Evolutionary conservation across 768 basidiomycete genomes (phyloP), one percentile per base, ranked within the genome.

Genomic region (Tylopilus intermedius): DNA sequence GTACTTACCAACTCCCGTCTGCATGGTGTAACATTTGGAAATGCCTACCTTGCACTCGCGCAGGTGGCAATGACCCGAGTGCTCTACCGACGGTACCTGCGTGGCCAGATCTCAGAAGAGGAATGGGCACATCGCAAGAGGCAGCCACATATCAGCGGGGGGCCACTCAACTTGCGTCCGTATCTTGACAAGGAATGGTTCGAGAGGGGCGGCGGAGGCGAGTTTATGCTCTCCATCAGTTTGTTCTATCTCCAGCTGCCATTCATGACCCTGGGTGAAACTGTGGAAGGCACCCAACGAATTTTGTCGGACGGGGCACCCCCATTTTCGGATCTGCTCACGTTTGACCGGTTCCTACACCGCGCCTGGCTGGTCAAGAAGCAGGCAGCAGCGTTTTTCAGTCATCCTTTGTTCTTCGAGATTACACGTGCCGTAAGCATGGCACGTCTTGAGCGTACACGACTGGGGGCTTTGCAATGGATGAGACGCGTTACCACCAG

Each of bases 61-160:
- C 83, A 84, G 58, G 68, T 82, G 4, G 81, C 77, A 0, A 65
- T 79, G 49, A 71, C 81, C 5, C 78, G 82, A 1, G 57, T 82
- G 9, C 71, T 84, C 11, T 75, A 77, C 45, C 70, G 74, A 27
- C 71, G 69, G 38, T 79, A 50, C 30, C 8, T 45, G 4, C 37
- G 50, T 14, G 44, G 50, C 29, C 37, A 51, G 27, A 45, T 51
- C 18, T 51, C 50, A 3, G 45, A 51, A 11, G 45, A 51, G 9
- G 38, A 51, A 26, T 51, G 50, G 50, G 38, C 2, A 3, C 38
- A 51, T 32, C 37, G 45, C 24, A 51, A 26, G 50, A 45, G 29
- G 18, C 50, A 51, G 7, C 50, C 44, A 2, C 11, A 24, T 38
- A 22, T 51, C 8, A 14, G 39, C 8, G 41, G 35, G 6, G 42